Evolutionary conservation across 1,284 basidiomycete genomes (phyloP).

Genomic region (Irpex sp.): DNA sequence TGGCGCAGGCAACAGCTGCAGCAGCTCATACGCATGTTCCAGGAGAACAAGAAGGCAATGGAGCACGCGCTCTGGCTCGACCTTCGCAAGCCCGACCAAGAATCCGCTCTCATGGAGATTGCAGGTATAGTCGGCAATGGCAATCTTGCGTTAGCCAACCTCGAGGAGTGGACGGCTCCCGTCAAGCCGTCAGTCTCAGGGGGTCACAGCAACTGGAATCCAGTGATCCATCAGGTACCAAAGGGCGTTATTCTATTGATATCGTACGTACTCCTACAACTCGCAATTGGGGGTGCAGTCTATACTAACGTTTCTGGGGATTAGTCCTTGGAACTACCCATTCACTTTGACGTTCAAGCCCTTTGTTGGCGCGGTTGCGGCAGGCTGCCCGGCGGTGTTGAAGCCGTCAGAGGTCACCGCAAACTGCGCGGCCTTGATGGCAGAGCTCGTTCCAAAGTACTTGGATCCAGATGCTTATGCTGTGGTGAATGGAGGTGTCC

Average conservation of each 20-base stretch:
- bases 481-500: conserved; percentile 53
- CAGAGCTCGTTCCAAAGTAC: conserved; percentile 55
- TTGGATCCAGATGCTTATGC: conserved; percentile 46
- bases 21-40: conserved; percentile 53
- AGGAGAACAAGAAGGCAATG: conserved; percentile 28
- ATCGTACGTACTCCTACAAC: conserved; percentile 23
- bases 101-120: conserved; percentile 33
- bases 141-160: conserved; percentile 39
- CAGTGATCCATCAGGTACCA: conserved; percentile 43
- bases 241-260: conserved; percentile 44
- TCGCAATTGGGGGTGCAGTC: not conserved
- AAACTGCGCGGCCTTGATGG: conserved; percentile 44
- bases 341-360: conserved; percentile 44
- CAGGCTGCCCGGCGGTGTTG: conserved; percentile 54
- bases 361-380: conserved; percentile 54
- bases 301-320: not conserved
- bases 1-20: conserved; percentile 60
- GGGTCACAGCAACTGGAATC: conserved; percentile 33
- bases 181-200: conserved; percentile 32
- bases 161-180: conserved; percentile 49
- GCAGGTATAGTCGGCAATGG: conserved; percentile 37
- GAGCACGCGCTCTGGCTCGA: conserved; percentile 45
- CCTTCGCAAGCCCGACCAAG: conserved; percentile 44
- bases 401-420: conserved; percentile 62
- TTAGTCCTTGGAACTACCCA: conserved; percentile 53